These are phyloP conservation scores for Pseudonitzschia delicatissima DNA, from an alignment of 108 stramenopile species.

Conservation along the genomic window DNA sequence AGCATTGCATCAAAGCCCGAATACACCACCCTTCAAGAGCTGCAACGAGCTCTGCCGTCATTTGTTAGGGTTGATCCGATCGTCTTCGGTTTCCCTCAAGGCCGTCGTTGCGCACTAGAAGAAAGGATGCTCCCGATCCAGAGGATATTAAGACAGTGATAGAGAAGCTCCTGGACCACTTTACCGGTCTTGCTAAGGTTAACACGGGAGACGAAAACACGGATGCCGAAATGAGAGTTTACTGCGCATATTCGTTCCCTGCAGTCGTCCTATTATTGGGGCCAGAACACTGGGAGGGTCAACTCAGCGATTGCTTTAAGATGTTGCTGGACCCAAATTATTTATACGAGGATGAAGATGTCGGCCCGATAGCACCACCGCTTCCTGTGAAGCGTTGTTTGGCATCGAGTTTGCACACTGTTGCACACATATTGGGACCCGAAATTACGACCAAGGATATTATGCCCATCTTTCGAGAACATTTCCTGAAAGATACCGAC, in stretches of 20 bases:
- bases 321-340: slow-evolving; percentile 67
- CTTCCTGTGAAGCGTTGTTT: slow-evolving; percentile 86
- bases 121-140: slow-evolving; percentile 45
- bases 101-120: slow-evolving; percentile 50
- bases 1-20: slow-evolving; percentile 18
- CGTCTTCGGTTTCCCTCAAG: slow-evolving; percentile 38
- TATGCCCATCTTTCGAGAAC: slow-evolving; percentile 77
- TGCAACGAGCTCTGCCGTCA: slow-evolving; percentile 38
- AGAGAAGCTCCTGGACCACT: slow-evolving; percentile 72
- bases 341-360: slow-evolving; percentile 27
- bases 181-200: slow-evolving; percentile 73
- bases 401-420: slow-evolving; percentile 91
- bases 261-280: slow-evolving; percentile 92
- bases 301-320: slow-evolving; percentile 77
- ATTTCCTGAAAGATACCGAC: slow-evolving; percentile 88
- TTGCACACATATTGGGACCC: slow-evolving; percentile 84
- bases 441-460: slow-evolving; percentile 60
- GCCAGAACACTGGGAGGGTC: slow-evolving; percentile 69
- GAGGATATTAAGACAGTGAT: slow-evolving; percentile 62
- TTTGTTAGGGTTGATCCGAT: slow-evolving; percentile 40
- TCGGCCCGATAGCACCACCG: slow-evolving; percentile 47
- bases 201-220: slow-evolving; percentile 75
- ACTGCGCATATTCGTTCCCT: slow-evolving; percentile 97
- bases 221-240: slow-evolving; percentile 92
- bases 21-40: slow-evolving; percentile 27